Percentiles rank a stretch among this genome's conserved stretches.
phyloP scores from a whole-genome alignment of 2,329 filamentous ascomycete species.

The Ophiostoma sp. region DNA sequence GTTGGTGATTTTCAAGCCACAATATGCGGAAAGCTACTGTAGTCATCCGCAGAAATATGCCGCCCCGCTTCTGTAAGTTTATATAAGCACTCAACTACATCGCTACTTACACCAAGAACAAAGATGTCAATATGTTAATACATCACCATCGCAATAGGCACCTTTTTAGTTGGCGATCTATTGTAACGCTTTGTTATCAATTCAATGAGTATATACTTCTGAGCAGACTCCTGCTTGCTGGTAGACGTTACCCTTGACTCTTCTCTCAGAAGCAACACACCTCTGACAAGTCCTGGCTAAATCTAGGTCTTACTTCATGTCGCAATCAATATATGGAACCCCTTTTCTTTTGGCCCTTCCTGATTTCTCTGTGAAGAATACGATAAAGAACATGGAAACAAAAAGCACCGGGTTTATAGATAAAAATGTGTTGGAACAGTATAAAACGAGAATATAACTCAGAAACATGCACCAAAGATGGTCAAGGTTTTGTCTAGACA shows the following conservation, averaged over 20 bases:
- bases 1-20: neutral
- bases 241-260: too few relatives aligned
- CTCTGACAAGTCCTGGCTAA: too few relatives aligned
- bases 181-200: neutral
- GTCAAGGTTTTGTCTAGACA: conserved; percentile 21
- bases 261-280: too few relatives aligned
- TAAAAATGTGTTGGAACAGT: conserved; percentile 5
- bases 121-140: neutral
- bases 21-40: neutral
- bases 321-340: too few relatives aligned
- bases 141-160: neutral
- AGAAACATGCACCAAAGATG: conserved; percentile 16
- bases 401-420: neutral
- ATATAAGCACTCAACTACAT: conserved; percentile 4
- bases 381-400: neutral
- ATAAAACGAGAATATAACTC: conserved; percentile 5
- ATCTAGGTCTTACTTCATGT: too few relatives aligned
- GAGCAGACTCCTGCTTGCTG: neutral
- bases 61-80: conserved; percentile 7
- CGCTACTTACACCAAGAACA: neutral
- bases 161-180: neutral
- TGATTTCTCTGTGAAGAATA: neutral
- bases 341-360: neutral
- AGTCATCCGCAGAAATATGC: neutral
- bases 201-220: neutral